A percentile compares a stretch with the other conserved stretches of the same genome.
These are phyloP conservation scores for Gentiana dahurica DNA, from an alignment of 257 asterid species.

Conservation along the genomic window DNA sequence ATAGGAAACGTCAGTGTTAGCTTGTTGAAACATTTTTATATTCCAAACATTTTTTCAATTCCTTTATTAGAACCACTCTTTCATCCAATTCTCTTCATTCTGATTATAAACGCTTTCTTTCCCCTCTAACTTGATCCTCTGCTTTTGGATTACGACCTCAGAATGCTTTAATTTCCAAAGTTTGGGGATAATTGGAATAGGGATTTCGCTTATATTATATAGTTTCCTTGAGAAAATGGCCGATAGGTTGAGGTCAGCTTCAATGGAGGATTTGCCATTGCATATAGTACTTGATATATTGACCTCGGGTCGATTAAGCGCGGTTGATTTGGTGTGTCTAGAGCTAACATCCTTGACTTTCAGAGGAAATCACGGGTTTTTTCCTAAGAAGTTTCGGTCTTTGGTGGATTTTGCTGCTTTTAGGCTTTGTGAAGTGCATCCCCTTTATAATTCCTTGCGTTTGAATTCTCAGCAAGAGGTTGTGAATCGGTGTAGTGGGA, in stretches of 20 bases:
- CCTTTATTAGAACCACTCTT: too few species aligned
- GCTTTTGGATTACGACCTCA: neutral
- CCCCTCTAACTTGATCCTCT: too few species aligned
- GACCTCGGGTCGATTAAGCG: conserved; percentile 51
- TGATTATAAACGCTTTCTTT: too few species aligned
- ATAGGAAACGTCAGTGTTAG: too few species aligned
- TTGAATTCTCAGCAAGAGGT: conserved; percentile 34
- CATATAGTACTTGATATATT: conserved; percentile 65
- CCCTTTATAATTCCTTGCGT: conserved; percentile 38
- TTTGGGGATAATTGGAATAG: neutral
- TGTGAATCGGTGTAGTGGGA: conserved; percentile 43
- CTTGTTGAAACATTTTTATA: too few species aligned
- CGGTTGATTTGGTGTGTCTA: conserved; percentile 48
- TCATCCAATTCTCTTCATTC: too few species aligned
- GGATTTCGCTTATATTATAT: conserved; percentile 3
- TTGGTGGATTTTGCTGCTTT: conserved; percentile 63
- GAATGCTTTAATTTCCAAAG: conserved; percentile 1
- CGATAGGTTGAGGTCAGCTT: conserved; percentile 35
- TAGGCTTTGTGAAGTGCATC: conserved; percentile 52
- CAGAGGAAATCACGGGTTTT: conserved; percentile 33
- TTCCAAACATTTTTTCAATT: too few species aligned
- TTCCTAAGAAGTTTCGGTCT: conserved; percentile 49
- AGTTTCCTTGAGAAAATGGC: conserved; percentile 26
- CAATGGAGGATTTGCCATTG: conserved; percentile 61
- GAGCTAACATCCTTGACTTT: conserved; percentile 58